A percentile compares a stretch with the other conserved stretches of the same genome.
phyloP scores from a whole-genome alignment of 257 asterid genomes.

The Solanum medicagineum region DNA sequence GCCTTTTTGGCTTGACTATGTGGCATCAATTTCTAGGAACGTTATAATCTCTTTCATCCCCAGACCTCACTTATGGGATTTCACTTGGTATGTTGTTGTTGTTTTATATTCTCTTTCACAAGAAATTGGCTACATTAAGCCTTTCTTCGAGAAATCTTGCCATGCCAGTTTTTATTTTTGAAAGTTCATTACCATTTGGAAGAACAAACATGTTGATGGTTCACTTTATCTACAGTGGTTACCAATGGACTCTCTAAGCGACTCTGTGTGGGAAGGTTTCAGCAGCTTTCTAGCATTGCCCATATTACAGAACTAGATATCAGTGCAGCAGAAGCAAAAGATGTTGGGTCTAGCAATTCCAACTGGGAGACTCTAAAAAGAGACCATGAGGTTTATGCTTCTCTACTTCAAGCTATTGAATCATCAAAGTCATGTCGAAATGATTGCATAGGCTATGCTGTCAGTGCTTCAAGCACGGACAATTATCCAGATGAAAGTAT shows the following conservation, averaged over 20 bases:
- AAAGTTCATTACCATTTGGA: background rate
- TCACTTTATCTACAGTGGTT: constrained; percentile 42
- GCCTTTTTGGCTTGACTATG: background rate
- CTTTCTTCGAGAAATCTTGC: background rate
- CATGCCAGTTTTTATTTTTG: background rate
- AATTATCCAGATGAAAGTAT: constrained; percentile 69
- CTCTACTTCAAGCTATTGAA: constrained; percentile 46
- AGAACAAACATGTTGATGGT: background rate
- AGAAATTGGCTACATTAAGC: background rate
- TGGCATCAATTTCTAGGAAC: background rate
- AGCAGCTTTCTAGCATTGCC: constrained; percentile 44
- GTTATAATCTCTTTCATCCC: background rate
- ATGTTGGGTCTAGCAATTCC: constrained; percentile 15
- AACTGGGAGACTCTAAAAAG: constrained; percentile 26
- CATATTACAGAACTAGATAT: constrained; percentile 11
- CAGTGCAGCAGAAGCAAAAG: constrained; percentile 3
- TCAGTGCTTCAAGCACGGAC: constrained; percentile 86
- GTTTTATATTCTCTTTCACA: background rate
- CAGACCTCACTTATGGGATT: no score
- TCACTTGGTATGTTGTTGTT: no score
- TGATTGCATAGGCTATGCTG: constrained; percentile 51
- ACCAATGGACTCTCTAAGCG: constrained; percentile 37
- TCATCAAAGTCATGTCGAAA: constrained; percentile 25
- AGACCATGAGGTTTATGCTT: constrained; percentile 51
- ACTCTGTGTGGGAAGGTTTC: constrained; percentile 43